Percentiles rank a stretch among this genome's conserved stretches.
These are phyloP conservation scores for Starmerella stellata DNA, from an alignment of 805 yeast species.

Conservation along the genomic window DNA sequence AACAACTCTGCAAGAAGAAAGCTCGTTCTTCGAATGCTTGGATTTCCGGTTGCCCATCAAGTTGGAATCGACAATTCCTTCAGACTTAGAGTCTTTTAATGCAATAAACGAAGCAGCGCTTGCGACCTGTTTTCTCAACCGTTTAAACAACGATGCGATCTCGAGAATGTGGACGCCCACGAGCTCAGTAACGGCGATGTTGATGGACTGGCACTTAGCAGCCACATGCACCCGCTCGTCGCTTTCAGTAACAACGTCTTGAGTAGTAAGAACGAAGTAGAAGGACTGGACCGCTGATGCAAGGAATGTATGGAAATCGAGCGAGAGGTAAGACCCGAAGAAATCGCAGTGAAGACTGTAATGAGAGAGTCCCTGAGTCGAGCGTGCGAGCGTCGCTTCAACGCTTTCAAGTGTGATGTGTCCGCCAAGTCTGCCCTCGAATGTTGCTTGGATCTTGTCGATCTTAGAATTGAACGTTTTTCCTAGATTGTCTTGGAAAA, in stretches of 20 bases:
- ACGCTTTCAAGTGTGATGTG: conserved; percentile 32
- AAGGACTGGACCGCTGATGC: conserved; percentile 36
- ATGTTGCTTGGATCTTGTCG: conserved; percentile 27
- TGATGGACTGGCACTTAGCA: conserved; percentile 30
- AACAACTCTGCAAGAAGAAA: not conserved
- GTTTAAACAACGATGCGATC: conserved; percentile 32
- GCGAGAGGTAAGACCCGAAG: conserved; percentile 43
- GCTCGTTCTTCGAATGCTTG: not conserved
- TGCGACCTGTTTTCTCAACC: conserved; percentile 14
- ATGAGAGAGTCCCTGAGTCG: not conserved
- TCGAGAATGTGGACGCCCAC: conserved; percentile 72
- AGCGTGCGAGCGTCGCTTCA: conserved; percentile 35
- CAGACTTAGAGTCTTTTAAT: not conserved
- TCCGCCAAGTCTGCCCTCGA: conserved; percentile 74
- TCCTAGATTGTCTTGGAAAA: not conserved
- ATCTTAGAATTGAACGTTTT: not conserved
- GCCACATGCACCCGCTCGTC: conserved; percentile 36
- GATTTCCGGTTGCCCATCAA: not conserved
- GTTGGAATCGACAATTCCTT: not conserved
- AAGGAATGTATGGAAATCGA: conserved; percentile 75
- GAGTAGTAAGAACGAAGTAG: conserved; percentile 47
- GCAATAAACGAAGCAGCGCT: conserved; percentile 6
- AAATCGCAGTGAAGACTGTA: conserved; percentile 32
- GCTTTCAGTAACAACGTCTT: conserved; percentile 24
- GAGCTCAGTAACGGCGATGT: conserved; percentile 58